Conservation (phyloP, 306 rosid genomes). For the Prosopis cineraria region DNA sequence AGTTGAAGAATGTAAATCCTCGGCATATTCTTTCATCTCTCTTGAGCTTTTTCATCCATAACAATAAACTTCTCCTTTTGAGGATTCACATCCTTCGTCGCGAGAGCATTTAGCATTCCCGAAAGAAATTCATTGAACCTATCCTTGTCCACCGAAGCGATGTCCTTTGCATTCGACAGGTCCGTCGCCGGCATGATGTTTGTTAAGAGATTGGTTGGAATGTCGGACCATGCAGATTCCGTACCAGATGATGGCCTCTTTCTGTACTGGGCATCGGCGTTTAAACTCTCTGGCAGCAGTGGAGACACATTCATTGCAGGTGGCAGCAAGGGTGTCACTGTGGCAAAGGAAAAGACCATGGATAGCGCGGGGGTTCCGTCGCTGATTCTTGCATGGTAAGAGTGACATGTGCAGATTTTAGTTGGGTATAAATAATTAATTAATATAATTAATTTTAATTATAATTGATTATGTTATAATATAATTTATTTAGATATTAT, state of each 20-base stretch:
- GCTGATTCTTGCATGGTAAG: not conserved
- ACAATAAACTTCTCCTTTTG: conserved; percentile 32
- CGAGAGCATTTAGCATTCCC: conserved; percentile 27
- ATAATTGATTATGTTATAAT: no score
- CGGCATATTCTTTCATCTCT: no score
- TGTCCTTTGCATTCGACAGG: not conserved
- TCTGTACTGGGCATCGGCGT: not conserved
- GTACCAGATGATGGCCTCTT: conserved; percentile 32
- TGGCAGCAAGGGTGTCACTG: not conserved
- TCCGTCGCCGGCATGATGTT: not conserved
- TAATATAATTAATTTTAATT: no score
- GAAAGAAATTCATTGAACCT: conserved; percentile 44
- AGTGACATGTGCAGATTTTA: no score
- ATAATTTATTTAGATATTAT: no score
- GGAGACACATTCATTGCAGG: conserved; percentile 26
- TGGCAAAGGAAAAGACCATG: conserved; percentile 39
- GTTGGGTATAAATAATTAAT: no score
- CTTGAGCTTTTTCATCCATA: no score
- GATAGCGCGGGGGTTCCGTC: not conserved
- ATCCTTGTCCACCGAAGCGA: conserved; percentile 9
- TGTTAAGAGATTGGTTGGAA: conserved; percentile 26
- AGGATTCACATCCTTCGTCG: conserved; percentile 30
- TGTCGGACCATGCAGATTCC: conserved; percentile 37
- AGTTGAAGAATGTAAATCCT: no score
- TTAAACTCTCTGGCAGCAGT: not conserved